Evolutionary conservation across 257 asterid genomes (phyloP).

Genomic region (Verbascum thapsus): DNA sequence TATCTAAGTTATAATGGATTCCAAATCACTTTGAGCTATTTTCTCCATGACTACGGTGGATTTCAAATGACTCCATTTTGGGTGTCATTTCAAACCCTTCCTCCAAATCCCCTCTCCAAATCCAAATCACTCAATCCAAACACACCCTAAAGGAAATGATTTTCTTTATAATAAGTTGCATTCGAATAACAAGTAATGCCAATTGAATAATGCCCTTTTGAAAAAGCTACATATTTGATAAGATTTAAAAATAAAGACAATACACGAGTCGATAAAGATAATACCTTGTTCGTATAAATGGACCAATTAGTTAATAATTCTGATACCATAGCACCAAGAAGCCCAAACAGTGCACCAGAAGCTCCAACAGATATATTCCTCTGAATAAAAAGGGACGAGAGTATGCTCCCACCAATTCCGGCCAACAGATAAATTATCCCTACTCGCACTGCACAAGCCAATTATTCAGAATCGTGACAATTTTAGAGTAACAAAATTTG

Average conservation of each 20-base stretch:
- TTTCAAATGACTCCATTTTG: too few species aligned
- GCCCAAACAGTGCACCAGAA: constrained; percentile 98
- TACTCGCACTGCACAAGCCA: constrained; percentile 60
- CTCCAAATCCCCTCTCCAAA: too few species aligned
- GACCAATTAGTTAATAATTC: constrained; percentile 96
- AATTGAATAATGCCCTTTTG: too few species aligned
- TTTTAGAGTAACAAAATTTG: too few species aligned
- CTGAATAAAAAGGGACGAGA: constrained; percentile 80
- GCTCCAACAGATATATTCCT: constrained; percentile 91
- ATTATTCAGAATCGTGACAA: constrained; percentile 21
- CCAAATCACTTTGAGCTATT: too few species aligned
- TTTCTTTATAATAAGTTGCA: too few species aligned
- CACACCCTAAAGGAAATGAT: too few species aligned
- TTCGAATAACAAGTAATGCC: too few species aligned
- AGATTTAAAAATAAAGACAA: neutral
- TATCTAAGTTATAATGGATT: too few species aligned
- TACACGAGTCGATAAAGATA: neutral
- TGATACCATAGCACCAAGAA: constrained; percentile 96
- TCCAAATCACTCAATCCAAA: too few species aligned
- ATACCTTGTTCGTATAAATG: constrained; percentile 88
- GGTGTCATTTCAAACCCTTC: too few species aligned
- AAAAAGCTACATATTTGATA: neutral
- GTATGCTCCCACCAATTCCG: constrained; percentile 87
- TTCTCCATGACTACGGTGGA: too few species aligned
- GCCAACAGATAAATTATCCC: constrained; percentile 77